Base-by-base conservation (phyloP, 805 yeast species). In the Zygosaccharomyces lentus region DNA sequence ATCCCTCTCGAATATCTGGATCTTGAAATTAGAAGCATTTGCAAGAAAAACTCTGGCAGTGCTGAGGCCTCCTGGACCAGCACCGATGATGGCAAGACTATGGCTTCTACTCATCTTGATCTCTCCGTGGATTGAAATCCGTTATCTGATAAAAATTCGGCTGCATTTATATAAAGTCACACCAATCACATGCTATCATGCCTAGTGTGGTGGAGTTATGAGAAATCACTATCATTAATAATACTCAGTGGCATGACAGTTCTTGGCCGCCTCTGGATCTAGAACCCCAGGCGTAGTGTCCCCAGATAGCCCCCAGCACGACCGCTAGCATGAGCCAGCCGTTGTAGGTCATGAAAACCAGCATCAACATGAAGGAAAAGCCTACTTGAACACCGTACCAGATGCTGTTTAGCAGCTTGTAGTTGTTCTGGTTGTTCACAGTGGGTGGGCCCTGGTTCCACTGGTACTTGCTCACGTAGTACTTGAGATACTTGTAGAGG, bases 331-430 rank as follows among this genome's bases (percentile, higher is more conserved):
- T 85, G 27, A 81, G 75, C 90, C 90, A 87, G 9, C 91, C 87
- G 60, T 86, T 86, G 63, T 84, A 87, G 5, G 91, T 84, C 96
- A 87, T 87, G 55, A 86, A 87, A 0, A 87, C 77, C 54, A 86
- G 74, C 95, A 87, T 86, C 56, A 81, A 67, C 69, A 81, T 67
- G 57, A 84, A 82, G 3, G 88, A 81, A 57, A 80, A 83, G 1
- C 81, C 81, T 4, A 84, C 86, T 57, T 82, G 86, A 8, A 77
- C 49, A 1, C 82, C 89, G 58, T 84, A 84, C 30, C 74, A 53
- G 12, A 72, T 49, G 7, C 81, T 67, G 51, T 66, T 68, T 41
- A 64, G 65, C 37, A 69, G 15, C 17, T 35, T 49, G 36, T 41
- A 37, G 31, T 38, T 34, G 30, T 49, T 42, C 15, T 25, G 32